Percentiles rank a stretch among this genome's conserved stretches.
These are phyloP conservation scores for Salicornia ramosissima DNA, from an alignment of 148 eudicot species.

Conservation along the genomic window DNA sequence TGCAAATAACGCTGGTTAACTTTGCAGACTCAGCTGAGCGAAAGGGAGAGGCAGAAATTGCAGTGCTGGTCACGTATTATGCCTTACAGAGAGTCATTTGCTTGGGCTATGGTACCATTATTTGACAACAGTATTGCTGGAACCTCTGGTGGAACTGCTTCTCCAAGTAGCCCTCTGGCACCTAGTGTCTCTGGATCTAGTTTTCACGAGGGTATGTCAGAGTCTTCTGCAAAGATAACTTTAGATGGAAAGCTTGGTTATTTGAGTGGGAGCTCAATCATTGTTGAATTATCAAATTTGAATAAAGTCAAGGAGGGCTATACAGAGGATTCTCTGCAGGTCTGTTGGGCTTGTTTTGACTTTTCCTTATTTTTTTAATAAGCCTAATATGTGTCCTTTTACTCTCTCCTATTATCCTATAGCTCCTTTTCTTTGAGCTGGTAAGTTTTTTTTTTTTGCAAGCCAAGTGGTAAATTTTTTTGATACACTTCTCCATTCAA, in stretches of 20 bases:
- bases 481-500: neutral
- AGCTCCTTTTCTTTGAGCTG: no score
- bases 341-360: conserved; percentile 23
- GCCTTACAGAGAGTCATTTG: conserved; percentile 95
- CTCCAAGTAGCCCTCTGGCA: conserved; percentile 89
- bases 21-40: conserved; percentile 77
- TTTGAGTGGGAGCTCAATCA: conserved; percentile 77
- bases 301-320: conserved; percentile 97
- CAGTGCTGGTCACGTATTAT: conserved; percentile 96
- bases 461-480: neutral
- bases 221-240: conserved; percentile 69
- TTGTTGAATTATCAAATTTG: conserved; percentile 91
- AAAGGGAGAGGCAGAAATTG: conserved; percentile 95
- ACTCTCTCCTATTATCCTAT: no score
- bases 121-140: conserved; percentile 72
- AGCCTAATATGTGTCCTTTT: neutral
- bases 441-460: no score
- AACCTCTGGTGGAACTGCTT: conserved; percentile 79
- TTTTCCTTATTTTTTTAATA: no score
- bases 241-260: conserved; percentile 81
- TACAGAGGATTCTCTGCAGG: conserved; percentile 95
- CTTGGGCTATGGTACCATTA: conserved; percentile 97
- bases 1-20: conserved; percentile 11
- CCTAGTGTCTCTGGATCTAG: conserved; percentile 63
- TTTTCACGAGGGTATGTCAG: conserved; percentile 72